Evolutionary conservation across 106 monocot species (phyloP).

Genomic region (Dioscorea alata): DNA sequence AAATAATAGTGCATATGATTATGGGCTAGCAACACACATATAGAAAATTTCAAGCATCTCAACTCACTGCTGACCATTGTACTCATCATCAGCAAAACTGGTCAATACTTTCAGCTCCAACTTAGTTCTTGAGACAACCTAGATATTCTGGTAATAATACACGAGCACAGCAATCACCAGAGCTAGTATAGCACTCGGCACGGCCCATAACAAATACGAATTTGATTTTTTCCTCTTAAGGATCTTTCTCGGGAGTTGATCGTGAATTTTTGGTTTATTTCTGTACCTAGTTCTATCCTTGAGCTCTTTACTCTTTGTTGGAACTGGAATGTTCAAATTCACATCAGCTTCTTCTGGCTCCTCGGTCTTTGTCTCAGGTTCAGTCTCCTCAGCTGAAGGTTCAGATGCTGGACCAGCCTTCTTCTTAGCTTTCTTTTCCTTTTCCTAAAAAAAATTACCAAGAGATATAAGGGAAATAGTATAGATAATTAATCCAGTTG

Average conservation of each 20-base stretch:
- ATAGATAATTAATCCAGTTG: not conserved
- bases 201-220: slow-evolving; percentile 47
- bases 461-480: not conserved
- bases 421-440: slow-evolving; percentile 89
- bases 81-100: too few species aligned
- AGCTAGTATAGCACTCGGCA: slow-evolving; percentile 22
- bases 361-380: slow-evolving; percentile 10
- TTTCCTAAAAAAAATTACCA: slow-evolving; percentile 19
- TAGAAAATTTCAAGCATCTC: too few species aligned
- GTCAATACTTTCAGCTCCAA: too few species aligned
- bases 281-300: slow-evolving; percentile 35
- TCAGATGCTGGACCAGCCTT: slow-evolving; percentile 37
- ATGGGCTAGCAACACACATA: too few species aligned
- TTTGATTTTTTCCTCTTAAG: slow-evolving; percentile 64
- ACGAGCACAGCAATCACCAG: slow-evolving; percentile 21
- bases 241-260: slow-evolving; percentile 41
- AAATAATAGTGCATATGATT: too few species aligned
- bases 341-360: slow-evolving; percentile 43
- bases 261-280: slow-evolving; percentile 12
- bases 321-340: slow-evolving; percentile 11
- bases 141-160: slow-evolving; percentile 11
- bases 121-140: too few species aligned
- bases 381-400: slow-evolving; percentile 11
- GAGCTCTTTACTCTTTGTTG: slow-evolving; percentile 27
- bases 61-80: too few species aligned